phyloP scores from a whole-genome alignment of 208 protist species.

The Tetramitus jugosus region DNA sequence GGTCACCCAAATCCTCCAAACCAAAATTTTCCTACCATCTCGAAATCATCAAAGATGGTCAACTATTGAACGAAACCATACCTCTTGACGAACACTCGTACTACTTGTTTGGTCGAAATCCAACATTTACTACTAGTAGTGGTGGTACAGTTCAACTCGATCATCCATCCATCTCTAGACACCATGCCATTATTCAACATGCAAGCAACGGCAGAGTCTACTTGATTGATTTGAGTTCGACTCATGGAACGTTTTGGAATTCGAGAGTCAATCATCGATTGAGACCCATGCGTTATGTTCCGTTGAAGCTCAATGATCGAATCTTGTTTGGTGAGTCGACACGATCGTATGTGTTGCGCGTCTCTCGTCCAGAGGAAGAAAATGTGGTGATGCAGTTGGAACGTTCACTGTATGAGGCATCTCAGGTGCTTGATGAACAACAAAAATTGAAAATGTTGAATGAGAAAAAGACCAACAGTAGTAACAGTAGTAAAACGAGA shows the following conservation, averaged over 20 bases:
- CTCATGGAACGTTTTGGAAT: constrained; percentile 19
- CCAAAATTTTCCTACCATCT: constrained; percentile 14
- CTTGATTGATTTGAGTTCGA: neutral
- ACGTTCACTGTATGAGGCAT: too few species aligned
- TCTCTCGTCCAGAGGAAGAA: neutral
- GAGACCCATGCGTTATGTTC: neutral
- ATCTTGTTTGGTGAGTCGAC: neutral
- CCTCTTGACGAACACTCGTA: neutral
- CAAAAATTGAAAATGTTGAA: neutral
- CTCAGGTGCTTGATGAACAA: too few species aligned
- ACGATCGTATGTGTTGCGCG: neutral
- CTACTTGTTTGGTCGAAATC: neutral
- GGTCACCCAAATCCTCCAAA: too few species aligned
- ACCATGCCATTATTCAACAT: constrained; percentile 15
- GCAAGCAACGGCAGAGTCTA: constrained; percentile 8
- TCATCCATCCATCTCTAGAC: constrained; percentile 2
- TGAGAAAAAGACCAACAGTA: neutral
- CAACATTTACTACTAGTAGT: too few species aligned
- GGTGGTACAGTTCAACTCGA: neutral
- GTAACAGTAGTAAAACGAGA: neutral
- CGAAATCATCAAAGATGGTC: neutral
- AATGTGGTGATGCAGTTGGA: neutral
- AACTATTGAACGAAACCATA: neutral
- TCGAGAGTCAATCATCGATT: neutral
- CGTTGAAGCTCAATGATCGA: neutral